Evolutionary conservation across 495 filamentous ascomycete species (phyloP).

Genomic region (Neurospora discreta): DNA sequence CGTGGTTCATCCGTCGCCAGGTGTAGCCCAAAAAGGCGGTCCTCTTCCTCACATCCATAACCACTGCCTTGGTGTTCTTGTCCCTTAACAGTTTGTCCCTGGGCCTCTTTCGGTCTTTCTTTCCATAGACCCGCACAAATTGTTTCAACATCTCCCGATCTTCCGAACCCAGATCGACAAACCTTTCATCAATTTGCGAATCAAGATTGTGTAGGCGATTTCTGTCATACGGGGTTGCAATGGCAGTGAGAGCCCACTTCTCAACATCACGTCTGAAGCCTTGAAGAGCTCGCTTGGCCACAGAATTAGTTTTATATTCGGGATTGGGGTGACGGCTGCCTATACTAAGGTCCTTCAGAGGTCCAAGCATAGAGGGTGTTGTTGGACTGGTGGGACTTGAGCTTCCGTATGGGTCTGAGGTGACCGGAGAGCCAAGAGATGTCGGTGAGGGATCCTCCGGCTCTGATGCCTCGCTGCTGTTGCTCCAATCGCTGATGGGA

Average conservation of each 20-base stretch:
- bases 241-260: conserved; percentile 26
- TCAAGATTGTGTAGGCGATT: conserved; percentile 33
- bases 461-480: conserved; percentile 30
- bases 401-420: background rate
- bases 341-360: background rate
- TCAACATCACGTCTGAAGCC: conserved; percentile 27
- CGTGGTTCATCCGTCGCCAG: conserved; percentile 42
- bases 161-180: conserved; percentile 3
- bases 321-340: background rate
- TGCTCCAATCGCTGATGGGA: conserved; percentile 46
- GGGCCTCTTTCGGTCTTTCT: conserved; percentile 43
- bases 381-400: background rate
- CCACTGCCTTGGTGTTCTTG: conserved; percentile 45
- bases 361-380: background rate
- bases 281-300: conserved; percentile 8
- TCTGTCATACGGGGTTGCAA: conserved; percentile 34
- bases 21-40: conserved; percentile 87
- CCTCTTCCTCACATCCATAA: conserved; percentile 66
- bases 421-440: background rate
- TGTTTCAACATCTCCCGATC: conserved; percentile 28
- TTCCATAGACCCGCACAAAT: conserved; percentile 13
- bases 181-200: conserved; percentile 30
- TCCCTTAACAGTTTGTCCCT: conserved; percentile 75
- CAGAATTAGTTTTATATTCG: background rate
- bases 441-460: conserved; percentile 8